Conservation (phyloP, 495 filamentous ascomycete species). For the Bombardia bombarda region DNA sequence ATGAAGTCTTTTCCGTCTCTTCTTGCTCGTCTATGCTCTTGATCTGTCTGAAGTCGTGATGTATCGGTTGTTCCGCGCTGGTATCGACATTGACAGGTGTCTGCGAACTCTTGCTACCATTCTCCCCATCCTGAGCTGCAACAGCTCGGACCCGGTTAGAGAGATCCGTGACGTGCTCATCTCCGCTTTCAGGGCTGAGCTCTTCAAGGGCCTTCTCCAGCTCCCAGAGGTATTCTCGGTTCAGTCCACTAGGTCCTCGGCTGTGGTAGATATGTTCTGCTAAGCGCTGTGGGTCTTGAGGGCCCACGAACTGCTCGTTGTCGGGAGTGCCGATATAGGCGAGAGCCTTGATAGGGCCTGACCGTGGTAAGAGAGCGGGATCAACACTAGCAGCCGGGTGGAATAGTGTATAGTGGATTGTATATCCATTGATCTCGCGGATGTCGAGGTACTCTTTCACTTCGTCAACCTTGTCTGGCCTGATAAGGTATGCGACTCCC, state of each 20-base stretch:
- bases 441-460: conserved; percentile 87
- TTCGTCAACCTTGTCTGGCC: conserved; percentile 59
- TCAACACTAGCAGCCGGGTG: conserved; percentile 42
- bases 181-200: conserved; percentile 69
- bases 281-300: conserved; percentile 70
- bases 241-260: conserved; percentile 78
- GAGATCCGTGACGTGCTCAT: conserved; percentile 70
- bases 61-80: conserved; percentile 8
- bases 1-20: conserved; percentile 44
- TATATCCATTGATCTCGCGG: conserved; percentile 94
- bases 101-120: conserved; percentile 11
- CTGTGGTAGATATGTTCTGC: conserved; percentile 76
- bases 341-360: conserved; percentile 40
- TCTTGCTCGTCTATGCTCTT: conserved; percentile 52
- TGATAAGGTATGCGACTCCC: conserved; percentile 91
- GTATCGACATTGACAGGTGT: conserved; percentile 15
- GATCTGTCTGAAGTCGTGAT: conserved; percentile 36
- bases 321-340: conserved; percentile 93
- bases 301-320: conserved; percentile 88
- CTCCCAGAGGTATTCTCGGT: conserved; percentile 81
- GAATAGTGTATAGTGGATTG: conserved; percentile 80
- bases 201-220: conserved; percentile 70
- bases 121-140: conserved; percentile 12
- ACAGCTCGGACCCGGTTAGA: conserved; percentile 48
- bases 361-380: conserved; percentile 4